These are phyloP conservation scores for cucumber (Cucumis sativus) DNA, from an alignment of 306 rosid genomes.

Conservation along the genomic window DNA sequence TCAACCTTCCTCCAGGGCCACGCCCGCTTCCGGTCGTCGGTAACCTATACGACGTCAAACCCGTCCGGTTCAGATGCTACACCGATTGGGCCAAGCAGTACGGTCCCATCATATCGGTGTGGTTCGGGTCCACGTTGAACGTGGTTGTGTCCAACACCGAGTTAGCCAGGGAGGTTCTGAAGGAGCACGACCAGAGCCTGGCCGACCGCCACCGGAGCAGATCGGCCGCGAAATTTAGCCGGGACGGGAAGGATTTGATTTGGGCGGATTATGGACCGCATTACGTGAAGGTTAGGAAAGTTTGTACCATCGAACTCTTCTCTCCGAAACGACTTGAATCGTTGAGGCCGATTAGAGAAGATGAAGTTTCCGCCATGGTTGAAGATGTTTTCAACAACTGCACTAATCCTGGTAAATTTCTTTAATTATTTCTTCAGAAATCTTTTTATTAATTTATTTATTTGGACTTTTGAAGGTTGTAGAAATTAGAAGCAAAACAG, in stretches of 20 bases:
- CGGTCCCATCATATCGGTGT: constrained; percentile 80
- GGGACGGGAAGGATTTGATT: constrained; percentile 67
- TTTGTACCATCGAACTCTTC: constrained; percentile 89
- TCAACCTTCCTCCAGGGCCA: constrained; percentile 84
- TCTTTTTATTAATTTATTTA: too few species aligned
- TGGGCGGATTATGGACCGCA: constrained; percentile 98
- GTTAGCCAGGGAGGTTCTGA: constrained; percentile 57
- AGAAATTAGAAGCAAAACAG: too few species aligned
- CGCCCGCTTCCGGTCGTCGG: constrained; percentile 73
- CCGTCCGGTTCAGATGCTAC: constrained; percentile 73
- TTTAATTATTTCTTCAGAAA: too few species aligned
- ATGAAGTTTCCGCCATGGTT: constrained; percentile 84
- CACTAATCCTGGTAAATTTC: constrained; percentile 31
- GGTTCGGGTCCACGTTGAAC: constrained; percentile 71
- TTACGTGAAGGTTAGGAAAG: constrained; percentile 91
- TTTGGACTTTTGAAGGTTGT: too few species aligned
- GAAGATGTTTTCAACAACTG: constrained; percentile 49
- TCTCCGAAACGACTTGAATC: constrained; percentile 52
- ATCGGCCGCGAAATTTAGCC: constrained; percentile 63
- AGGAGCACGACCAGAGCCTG: constrained; percentile 61
- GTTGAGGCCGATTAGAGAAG: constrained; percentile 70
- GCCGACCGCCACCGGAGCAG: constrained; percentile 63
- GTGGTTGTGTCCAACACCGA: constrained; percentile 55
- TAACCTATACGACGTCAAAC: constrained; percentile 71
- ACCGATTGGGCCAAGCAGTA: constrained; percentile 65